Conservation (phyloP, 371 early-diverging fungal genomes). For the Mortierella sp. region DNA sequence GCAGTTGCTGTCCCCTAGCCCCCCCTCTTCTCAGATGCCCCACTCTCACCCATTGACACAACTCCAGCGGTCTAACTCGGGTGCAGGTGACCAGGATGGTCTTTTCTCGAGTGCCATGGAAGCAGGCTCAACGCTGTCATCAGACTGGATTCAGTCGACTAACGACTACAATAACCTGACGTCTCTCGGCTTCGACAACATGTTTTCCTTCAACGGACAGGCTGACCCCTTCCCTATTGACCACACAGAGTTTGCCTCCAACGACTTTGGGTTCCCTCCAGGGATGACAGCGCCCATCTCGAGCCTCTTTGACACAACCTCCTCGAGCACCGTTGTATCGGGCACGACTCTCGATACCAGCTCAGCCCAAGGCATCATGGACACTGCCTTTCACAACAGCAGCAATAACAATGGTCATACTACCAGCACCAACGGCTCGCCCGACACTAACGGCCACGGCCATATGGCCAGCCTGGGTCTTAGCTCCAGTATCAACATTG, state of each 20-base stretch:
- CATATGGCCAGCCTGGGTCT: background rate
- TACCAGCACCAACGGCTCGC: background rate
- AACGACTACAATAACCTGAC: slow-evolving; percentile 44
- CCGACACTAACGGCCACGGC: background rate
- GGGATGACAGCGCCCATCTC: slow-evolving; percentile 42
- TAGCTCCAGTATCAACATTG: slow-evolving; percentile 1
- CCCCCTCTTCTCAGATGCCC: slow-evolving; percentile 31
- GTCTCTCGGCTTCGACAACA: slow-evolving; percentile 48
- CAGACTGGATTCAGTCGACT: slow-evolving; percentile 47
- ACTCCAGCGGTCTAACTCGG: slow-evolving; percentile 34
- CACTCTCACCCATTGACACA: slow-evolving; percentile 21
- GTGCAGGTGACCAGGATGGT: slow-evolving; percentile 29
- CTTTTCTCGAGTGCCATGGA: slow-evolving; percentile 30
- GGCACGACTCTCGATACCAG: slow-evolving; percentile 22
- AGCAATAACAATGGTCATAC: slow-evolving; percentile 20
- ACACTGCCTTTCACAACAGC: slow-evolving; percentile 17
- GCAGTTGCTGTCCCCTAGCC: slow-evolving; percentile 28
- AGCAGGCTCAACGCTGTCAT: slow-evolving; percentile 18
- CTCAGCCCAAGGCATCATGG: slow-evolving; percentile 10
- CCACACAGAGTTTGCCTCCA: slow-evolving; percentile 49
- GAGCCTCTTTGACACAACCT: slow-evolving; percentile 30
- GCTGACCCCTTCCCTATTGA: slow-evolving; percentile 49
- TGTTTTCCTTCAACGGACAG: slow-evolving; percentile 47
- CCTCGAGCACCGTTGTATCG: slow-evolving; percentile 8
- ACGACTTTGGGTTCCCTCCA: slow-evolving; percentile 46